phyloP scores from a whole-genome alignment of 176 grass and related monocot genomes.

The Phoenix dactylifera region DNA sequence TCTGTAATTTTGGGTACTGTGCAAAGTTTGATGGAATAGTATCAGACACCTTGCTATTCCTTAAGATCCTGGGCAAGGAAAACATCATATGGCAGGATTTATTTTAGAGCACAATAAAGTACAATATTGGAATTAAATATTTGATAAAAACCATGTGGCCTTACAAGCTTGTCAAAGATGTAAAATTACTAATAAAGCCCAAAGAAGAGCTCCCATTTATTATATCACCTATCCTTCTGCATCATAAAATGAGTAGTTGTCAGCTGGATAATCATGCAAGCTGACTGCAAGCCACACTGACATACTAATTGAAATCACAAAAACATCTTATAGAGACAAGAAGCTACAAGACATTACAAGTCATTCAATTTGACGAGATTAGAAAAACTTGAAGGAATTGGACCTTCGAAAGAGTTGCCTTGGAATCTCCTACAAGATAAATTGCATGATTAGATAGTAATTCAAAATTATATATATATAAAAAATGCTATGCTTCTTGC shows the following conservation, averaged over 20 bases:
- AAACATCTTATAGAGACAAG: not conserved
- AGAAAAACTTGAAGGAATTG: constrained; percentile 52
- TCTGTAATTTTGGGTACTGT: constrained; percentile 20
- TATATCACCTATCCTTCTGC: constrained; percentile 68
- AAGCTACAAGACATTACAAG: constrained; percentile 46
- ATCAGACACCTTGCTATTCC: constrained; percentile 80
- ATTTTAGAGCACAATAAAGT: no score
- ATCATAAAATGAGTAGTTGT: constrained; percentile 14
- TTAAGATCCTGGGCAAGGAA: constrained; percentile 40
- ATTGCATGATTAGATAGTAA: not conserved
- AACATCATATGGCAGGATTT: no score
- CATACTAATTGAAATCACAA: no score
- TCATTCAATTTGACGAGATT: constrained; percentile 36
- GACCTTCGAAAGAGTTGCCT: constrained; percentile 79
- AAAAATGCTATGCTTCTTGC: no score
- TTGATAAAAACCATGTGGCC: not conserved
- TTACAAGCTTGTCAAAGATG: constrained; percentile 53
- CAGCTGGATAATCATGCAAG: no score
- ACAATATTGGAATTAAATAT: no score
- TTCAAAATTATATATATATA: no score
- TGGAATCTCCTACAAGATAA: constrained; percentile 57
- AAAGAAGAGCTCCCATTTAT: constrained; percentile 59
- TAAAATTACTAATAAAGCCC: constrained; percentile 57
- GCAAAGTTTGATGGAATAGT: constrained; percentile 55
- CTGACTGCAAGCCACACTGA: no score